A percentile compares a stretch with the other conserved stretches of the same genome.
Evolutionary conservation across 108 stramenopile genomes (phyloP).

Genomic region (Skeletonema potamos): DNA sequence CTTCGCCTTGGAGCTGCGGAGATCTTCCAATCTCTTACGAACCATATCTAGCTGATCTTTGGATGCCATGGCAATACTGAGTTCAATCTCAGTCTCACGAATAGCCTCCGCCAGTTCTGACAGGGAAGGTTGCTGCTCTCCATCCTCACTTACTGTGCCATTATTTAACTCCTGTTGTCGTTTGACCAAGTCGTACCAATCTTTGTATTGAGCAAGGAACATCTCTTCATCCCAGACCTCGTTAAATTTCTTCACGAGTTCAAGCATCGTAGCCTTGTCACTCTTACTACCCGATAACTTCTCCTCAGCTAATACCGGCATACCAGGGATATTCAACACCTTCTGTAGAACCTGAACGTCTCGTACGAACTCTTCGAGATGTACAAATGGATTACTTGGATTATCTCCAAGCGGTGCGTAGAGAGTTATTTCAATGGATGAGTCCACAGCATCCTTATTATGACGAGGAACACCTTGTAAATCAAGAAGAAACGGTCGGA

Average conservation of each 20-base stretch:
- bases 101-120: constrained; percentile 60
- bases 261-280: constrained; percentile 16
- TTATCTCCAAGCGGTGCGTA: not conserved
- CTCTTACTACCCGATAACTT: constrained; percentile 15
- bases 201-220: constrained; percentile 61
- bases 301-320: constrained; percentile 35
- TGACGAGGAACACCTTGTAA: constrained; percentile 77
- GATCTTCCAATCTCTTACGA: constrained; percentile 55
- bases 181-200: constrained; percentile 78
- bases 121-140: constrained; percentile 19
- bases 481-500: constrained; percentile 85
- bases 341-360: constrained; percentile 24
- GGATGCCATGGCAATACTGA: constrained; percentile 68
- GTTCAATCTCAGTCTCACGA: constrained; percentile 78
- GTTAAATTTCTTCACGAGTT: constrained; percentile 37
- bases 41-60: constrained; percentile 57
- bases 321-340: constrained; percentile 17
- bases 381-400: not conserved
- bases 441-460: constrained; percentile 38
- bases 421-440: constrained; percentile 49
- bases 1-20: constrained; percentile 54
- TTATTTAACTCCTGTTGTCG: constrained; percentile 62
- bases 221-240: constrained; percentile 70
- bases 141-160: constrained; percentile 1
- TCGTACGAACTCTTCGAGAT: constrained; percentile 34